These are phyloP conservation scores for Beauveria sp. DNA, from an alignment of 2,329 filamentous ascomycete species.

Conservation along the genomic window DNA sequence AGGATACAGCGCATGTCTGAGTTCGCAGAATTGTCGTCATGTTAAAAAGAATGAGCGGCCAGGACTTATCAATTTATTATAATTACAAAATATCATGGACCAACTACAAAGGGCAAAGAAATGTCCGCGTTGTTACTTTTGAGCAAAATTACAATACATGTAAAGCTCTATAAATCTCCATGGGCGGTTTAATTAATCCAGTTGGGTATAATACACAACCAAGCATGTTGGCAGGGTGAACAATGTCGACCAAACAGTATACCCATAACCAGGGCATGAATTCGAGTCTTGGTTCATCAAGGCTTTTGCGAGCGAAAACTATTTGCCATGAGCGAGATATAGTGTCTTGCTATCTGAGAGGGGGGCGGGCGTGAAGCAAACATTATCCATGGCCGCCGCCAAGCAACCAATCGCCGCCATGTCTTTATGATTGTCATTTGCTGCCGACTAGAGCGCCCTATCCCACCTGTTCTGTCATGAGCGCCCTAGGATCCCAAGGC, in stretches of 20 bases:
- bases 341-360: not conserved
- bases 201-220: not conserved
- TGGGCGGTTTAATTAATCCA: too few relatives aligned
- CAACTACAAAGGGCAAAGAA: too few relatives aligned
- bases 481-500: not conserved
- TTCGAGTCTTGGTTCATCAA: not conserved
- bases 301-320: not conserved
- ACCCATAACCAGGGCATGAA: not conserved
- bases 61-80: too few relatives aligned
- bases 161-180: not conserved
- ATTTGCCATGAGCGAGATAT: not conserved
- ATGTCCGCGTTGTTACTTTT: too few relatives aligned
- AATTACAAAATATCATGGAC: too few relatives aligned
- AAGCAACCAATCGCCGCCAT: not conserved
- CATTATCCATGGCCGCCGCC: not conserved
- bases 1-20: too few relatives aligned
- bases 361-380: not conserved
- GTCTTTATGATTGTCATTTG: not conserved
- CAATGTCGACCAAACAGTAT: not conserved
- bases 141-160: too few relatives aligned
- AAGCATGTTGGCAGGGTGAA: not conserved
- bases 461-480: not conserved
- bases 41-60: too few relatives aligned
- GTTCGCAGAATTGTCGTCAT: too few relatives aligned
- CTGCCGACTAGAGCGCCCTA: not conserved